A percentile compares a stretch with the other conserved stretches of the same genome.
Conservation (phyloP, 805 yeast species). For the Spencermartinsiella europaea region DNA sequence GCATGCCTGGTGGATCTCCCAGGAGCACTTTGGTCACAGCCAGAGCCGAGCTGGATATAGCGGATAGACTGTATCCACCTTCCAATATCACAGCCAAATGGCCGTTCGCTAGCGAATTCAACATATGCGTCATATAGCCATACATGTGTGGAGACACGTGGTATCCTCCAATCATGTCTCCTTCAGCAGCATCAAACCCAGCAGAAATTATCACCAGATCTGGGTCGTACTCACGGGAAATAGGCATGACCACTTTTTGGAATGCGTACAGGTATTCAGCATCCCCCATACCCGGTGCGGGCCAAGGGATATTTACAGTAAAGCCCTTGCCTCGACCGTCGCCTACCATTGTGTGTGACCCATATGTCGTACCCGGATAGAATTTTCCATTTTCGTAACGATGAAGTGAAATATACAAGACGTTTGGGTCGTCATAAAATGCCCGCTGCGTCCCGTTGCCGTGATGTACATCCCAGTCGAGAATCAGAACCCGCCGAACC, state of each 20-base stretch:
- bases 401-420: slow-evolving; percentile 85
- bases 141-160: slow-evolving; percentile 94
- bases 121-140: slow-evolving; percentile 91
- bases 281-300: slow-evolving; percentile 84
- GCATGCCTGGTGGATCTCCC: slow-evolving; percentile 91
- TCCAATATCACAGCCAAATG: slow-evolving; percentile 84
- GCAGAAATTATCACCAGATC: slow-evolving; percentile 90
- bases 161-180: slow-evolving; percentile 95
- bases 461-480: slow-evolving; percentile 99
- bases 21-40: slow-evolving; percentile 86
- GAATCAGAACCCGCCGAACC: slow-evolving; percentile 71
- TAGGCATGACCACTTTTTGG: slow-evolving; percentile 77
- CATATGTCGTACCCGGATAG: slow-evolving; percentile 90
- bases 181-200: slow-evolving; percentile 98
- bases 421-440: slow-evolving; percentile 83
- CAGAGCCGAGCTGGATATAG: slow-evolving; percentile 84
- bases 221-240: slow-evolving; percentile 83
- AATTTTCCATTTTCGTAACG: slow-evolving; percentile 88
- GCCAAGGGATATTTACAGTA: slow-evolving; percentile 92
- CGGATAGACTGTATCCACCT: slow-evolving; percentile 93
- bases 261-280: slow-evolving; percentile 94
- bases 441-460: slow-evolving; percentile 98
- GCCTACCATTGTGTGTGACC: slow-evolving; percentile 77
- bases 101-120: slow-evolving; percentile 84
- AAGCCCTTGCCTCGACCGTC: slow-evolving; percentile 82